These are phyloP conservation scores for Decorospora gaudefroyi DNA, from an alignment of 2,329 filamentous ascomycete genomes.

Conservation along the genomic window DNA sequence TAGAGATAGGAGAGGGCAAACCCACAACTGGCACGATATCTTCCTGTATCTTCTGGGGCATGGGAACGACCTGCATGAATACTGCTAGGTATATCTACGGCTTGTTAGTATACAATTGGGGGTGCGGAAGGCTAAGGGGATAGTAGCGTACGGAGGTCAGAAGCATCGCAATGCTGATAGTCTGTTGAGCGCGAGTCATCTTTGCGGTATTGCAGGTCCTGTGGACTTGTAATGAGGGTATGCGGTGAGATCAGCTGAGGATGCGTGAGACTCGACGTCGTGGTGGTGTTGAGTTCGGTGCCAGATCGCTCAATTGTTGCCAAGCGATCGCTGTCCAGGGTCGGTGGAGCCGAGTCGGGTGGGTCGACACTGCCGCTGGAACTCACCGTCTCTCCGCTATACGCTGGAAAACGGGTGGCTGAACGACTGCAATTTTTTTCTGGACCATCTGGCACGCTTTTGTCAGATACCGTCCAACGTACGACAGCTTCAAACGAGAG, in stretches of 20 bases:
- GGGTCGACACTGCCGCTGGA: constrained; percentile 14
- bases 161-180: constrained; percentile 83
- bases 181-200: constrained; percentile 95
- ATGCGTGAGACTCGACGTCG: constrained; percentile 17
- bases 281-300: constrained; percentile 26
- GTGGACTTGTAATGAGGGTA: constrained; percentile 23
- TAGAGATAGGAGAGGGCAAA: no score
- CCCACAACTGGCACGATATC: constrained; percentile 89
- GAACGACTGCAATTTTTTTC: constrained; percentile 13
- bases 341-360: constrained; percentile 23
- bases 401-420: constrained; percentile 14
- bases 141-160: constrained; percentile 79
- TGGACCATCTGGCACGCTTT: constrained; percentile 1
- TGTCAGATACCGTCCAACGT: constrained; percentile 1
- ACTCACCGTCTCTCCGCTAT: constrained; percentile 12
- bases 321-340: constrained; percentile 30
- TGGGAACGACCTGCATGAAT: constrained; percentile 79
- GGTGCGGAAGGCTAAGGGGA: constrained; percentile 10
- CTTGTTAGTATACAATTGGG: constrained; percentile 25
- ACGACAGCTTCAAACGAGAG: constrained; percentile 2
- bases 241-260: constrained; percentile 22
- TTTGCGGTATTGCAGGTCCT: constrained; percentile 41
- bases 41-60: constrained; percentile 75
- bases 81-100: constrained; percentile 85
- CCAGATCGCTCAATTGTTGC: constrained; percentile 36